Evolutionary conservation across 1,139 yeast species (phyloP), one percentile per base, ranked within the genome.

Genomic region (Diutina mesorugosa): DNA sequence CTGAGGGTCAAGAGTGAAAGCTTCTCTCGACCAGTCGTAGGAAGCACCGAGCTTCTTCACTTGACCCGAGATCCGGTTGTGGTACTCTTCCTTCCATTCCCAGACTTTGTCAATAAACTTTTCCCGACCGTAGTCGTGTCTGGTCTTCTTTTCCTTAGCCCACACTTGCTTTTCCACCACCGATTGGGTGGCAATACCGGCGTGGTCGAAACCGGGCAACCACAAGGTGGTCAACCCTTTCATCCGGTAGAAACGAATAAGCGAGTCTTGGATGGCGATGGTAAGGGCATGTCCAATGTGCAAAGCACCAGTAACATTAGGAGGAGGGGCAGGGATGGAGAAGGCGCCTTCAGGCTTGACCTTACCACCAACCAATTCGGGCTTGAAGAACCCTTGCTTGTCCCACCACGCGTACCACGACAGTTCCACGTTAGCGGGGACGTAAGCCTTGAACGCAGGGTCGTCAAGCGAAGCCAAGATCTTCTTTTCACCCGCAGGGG

Each of bases 351-450:
- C 91, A 51, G 93, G 86, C 69, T 86, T 87, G 62, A 82, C 67
- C 57, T 85, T 74, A 55, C 97, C 98, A 63, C 84, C 84, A 58
- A 74, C 80, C 63, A 87, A 83, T 69, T 88, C 90, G 18, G 99
- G 99, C 72, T 87, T 85, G 66, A 93, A 93, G 65, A 81, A 84
- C 26, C 95, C 95, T 70, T 88, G 80, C 66, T 87, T 79, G 61
- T 83, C 86, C 99, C 99, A 93, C 99, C 99, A 93, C 38, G 82
- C 83, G 72, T 93, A 91, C 99, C 99, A 93, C 18, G 97, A 90
- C 58, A 95, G 85, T 73, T 93, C 99, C 56, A 95, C 98, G 64
- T 85, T 86, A 64, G 83, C 81, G 48, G 99, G 99, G 67, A 83
- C 87, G 72, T 93, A 93, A 14, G 98, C 95, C 73, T 93, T 91